phyloP scores from a whole-genome alignment of 495 filamentous ascomycete genomes.

The Lophium mytilinum region DNA sequence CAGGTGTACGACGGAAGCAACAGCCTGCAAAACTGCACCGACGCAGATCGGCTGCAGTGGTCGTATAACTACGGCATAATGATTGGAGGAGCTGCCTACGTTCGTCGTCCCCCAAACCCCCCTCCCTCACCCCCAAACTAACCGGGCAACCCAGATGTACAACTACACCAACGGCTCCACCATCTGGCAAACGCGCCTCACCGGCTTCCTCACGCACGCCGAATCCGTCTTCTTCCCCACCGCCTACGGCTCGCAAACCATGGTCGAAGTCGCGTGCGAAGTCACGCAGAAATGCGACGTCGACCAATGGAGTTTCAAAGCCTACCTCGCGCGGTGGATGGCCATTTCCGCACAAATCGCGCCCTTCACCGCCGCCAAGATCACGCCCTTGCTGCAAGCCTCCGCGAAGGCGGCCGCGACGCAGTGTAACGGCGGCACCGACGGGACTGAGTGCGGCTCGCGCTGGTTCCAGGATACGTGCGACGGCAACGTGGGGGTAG shows the following conservation, averaged over 20 bases:
- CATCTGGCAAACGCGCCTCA: conserved; percentile 46
- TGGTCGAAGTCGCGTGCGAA: conserved; percentile 71
- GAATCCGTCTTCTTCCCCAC: conserved; percentile 50
- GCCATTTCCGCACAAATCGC: conserved; percentile 62
- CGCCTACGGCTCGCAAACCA: conserved; percentile 42
- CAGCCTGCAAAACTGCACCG: conserved; percentile 36
- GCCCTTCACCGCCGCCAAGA: conserved; percentile 52
- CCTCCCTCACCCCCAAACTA: conserved; percentile 4
- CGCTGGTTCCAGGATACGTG: conserved; percentile 51
- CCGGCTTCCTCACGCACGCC: conserved; percentile 49
- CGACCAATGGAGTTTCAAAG: conserved; percentile 61
- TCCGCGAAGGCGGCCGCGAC: conserved; percentile 59
- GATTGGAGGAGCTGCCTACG: conserved; percentile 58
- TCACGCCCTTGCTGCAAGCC: conserved; percentile 54
- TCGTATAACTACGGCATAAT: conserved; percentile 64
- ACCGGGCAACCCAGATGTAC: conserved; percentile 9
- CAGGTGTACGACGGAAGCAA: conserved; percentile 52
- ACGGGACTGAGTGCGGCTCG: conserved; percentile 53
- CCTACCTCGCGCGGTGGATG: conserved; percentile 69
- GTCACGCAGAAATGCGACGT: conserved; percentile 50
- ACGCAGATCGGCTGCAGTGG: conserved; percentile 47
- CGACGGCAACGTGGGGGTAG: conserved; percentile 36
- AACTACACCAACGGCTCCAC: conserved; percentile 41
- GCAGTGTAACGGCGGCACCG: conserved; percentile 52
- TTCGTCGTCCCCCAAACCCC: conserved; percentile 51